Conservation (phyloP, 2,329 filamentous ascomycete species). For the Drechslerella dactyloides region DNA sequence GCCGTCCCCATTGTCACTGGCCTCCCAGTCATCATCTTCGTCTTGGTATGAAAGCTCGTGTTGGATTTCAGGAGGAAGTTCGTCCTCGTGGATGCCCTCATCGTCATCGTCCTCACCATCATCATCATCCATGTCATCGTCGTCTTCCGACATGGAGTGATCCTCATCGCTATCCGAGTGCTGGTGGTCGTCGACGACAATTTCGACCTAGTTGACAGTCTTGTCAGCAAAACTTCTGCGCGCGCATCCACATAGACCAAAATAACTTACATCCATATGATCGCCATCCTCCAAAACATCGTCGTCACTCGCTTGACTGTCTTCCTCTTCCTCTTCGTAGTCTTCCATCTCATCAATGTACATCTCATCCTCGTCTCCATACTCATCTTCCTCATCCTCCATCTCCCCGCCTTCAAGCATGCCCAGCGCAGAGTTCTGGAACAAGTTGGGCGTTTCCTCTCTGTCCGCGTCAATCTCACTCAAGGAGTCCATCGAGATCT, state of each 20-base stretch:
- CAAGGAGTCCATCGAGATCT: slow-evolving; percentile 84
- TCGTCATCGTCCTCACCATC: slow-evolving; percentile 68
- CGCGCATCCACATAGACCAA: not conserved
- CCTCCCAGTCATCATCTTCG: slow-evolving; percentile 64
- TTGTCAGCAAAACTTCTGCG: not conserved
- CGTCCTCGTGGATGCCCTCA: slow-evolving; percentile 59
- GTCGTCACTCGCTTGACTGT: slow-evolving; percentile 80
- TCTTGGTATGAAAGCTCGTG: slow-evolving; percentile 58
- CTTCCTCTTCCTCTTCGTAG: slow-evolving; percentile 89
- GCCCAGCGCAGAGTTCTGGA: slow-evolving; percentile 92
- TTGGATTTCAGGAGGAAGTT: slow-evolving; percentile 33
- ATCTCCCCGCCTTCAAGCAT: slow-evolving; percentile 88
- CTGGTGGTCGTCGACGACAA: slow-evolving; percentile 79
- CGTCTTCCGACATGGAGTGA: slow-evolving; percentile 66
- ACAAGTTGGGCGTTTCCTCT: slow-evolving; percentile 95
- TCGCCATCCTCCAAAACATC: slow-evolving; percentile 63
- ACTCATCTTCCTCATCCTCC: slow-evolving; percentile 75
- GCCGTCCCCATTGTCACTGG: slow-evolving; percentile 62
- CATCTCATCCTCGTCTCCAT: slow-evolving; percentile 78
- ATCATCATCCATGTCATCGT: slow-evolving; percentile 61
- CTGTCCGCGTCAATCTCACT: slow-evolving; percentile 78
- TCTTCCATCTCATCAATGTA: slow-evolving; percentile 78
- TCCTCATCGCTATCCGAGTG: slow-evolving; percentile 70
- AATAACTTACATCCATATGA: slow-evolving; percentile 54
- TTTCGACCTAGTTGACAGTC: slow-evolving; percentile 64